Percentiles rank a stretch among this genome's conserved stretches.
Conservation (phyloP, 2,329 filamentous ascomycete species). For the Penicillium sp. region DNA sequence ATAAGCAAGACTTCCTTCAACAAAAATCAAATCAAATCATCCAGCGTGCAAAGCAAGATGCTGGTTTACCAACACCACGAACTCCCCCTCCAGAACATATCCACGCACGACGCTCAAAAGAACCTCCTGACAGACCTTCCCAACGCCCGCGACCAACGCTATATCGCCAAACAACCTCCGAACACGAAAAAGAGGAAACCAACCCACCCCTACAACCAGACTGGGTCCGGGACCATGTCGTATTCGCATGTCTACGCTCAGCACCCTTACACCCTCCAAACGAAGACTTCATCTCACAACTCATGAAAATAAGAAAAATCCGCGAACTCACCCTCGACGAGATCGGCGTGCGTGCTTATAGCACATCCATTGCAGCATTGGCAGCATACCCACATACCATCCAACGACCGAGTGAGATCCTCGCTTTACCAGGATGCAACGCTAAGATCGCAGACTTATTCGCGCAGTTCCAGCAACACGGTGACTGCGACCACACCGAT, state of each 20-base stretch:
- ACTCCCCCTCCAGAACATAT: slow-evolving; percentile 6
- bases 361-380: slow-evolving; percentile 77
- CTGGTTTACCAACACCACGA: slow-evolving; percentile 21
- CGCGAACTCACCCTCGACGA: slow-evolving; percentile 71
- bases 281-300: slow-evolving; percentile 66
- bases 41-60: slow-evolving; percentile 54
- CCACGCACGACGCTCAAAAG: slow-evolving; percentile 24
- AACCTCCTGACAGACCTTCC: slow-evolving; percentile 18
- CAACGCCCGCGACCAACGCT: slow-evolving; percentile 47
- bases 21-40: slow-evolving; percentile 42
- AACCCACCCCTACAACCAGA: slow-evolving; percentile 64
- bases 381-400: slow-evolving; percentile 72
- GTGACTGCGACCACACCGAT: slow-evolving; percentile 26
- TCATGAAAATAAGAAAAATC: slow-evolving; percentile 71
- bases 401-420: slow-evolving; percentile 44
- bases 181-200: slow-evolving; percentile 70
- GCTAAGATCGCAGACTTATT: slow-evolving; percentile 75
- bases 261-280: slow-evolving; percentile 72
- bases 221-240: slow-evolving; percentile 62
- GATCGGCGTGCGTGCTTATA: slow-evolving; percentile 81
- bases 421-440: slow-evolving; percentile 72
- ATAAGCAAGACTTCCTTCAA: background rate
- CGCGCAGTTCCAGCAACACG: slow-evolving; percentile 64
- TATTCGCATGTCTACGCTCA: slow-evolving; percentile 77
- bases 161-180: slow-evolving; percentile 70